Conservation (phyloP, 139 green algal species). For the Chlorella sp. region DNA sequence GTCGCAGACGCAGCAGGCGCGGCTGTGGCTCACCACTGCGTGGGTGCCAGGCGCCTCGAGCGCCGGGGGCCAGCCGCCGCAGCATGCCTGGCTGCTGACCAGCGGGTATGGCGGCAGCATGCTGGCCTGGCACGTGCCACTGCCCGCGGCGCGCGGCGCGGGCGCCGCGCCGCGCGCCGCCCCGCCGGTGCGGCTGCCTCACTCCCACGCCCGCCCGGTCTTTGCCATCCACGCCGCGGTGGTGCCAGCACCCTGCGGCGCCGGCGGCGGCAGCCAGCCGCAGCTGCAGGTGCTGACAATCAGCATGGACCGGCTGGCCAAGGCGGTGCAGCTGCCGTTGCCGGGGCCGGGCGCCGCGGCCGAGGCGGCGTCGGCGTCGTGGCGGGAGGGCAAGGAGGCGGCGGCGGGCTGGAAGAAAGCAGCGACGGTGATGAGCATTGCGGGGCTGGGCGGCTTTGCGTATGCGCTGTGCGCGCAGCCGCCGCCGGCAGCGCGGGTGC, state of each 20-base stretch:
- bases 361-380: background rate
- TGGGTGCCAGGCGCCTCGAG: background rate
- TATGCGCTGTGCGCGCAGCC: conserved; percentile 9
- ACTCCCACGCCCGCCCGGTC: conserved; percentile 3
- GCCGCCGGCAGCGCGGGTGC: background rate
- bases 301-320: conserved; percentile 16
- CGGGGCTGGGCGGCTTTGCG: conserved; percentile 6
- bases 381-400: background rate
- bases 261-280: background rate
- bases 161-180: background rate
- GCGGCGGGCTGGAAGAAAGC: conserved; percentile 2
- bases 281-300: conserved; percentile 14
- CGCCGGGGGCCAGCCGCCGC: background rate
- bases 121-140: conserved; percentile 19
- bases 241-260: background rate
- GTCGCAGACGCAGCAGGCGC: conserved; percentile 6
- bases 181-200: background rate
- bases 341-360: background rate
- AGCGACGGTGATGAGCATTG: conserved; percentile 4
- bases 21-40: conserved; percentile 22
- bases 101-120: conserved; percentile 12
- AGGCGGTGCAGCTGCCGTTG: background rate
- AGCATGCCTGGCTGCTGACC: conserved; percentile 18
- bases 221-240: conserved; percentile 13
- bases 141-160: background rate